Base-by-base conservation (phyloP, 306 rosid genomes). In the Quillaja saponaria region DNA sequence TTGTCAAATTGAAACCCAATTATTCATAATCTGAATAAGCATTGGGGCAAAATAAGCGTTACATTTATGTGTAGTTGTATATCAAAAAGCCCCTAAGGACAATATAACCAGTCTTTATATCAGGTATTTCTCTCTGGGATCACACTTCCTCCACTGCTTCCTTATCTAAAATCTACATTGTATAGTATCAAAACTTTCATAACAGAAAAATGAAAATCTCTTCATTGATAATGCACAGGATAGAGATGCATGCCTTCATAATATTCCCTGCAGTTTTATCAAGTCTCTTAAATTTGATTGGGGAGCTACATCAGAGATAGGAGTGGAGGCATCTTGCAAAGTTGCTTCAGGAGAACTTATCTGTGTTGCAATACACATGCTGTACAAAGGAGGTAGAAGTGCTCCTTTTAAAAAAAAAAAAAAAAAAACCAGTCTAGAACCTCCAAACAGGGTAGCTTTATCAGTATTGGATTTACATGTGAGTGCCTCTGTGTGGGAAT, bases 201-300 rank as follows among this genome's bases (percentile, higher is more conserved):
- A 68, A 39, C 55, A 4, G 58, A 12, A 64, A 68, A 52, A 53
- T 46, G 49, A 55, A n/a, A 58, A 71, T 21, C 16, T 17, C 44
- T 39, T 25, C 12, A 38, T 25, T 53, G 7, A 53, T 48, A 51
- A 67, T n/a, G 14, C 16, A 28, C 53, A 68, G 62, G 10, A 38
- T 6, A 61, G 13, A 31, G 71, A 51, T 34, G 44, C 82, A 31
- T 82, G 76, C 99, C 99, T 92, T 96, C 99, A 92, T 89, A 65
- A 89, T 89, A 78, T 92, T 85, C 84, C 79, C 68, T 6, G 86
- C 87, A 48, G 96, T 89, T 85, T 89, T 89, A 71, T 89, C 95
- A 11, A 89, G 84, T 82, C 99, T 85, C 78, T 92, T 92, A 75
- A 86, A 89, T 80, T 92, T 92, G 85, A 92, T 76, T 81, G 91